phyloP scores from a whole-genome alignment of 768 basidiomycete species.

The Galerina marginata region DNA sequence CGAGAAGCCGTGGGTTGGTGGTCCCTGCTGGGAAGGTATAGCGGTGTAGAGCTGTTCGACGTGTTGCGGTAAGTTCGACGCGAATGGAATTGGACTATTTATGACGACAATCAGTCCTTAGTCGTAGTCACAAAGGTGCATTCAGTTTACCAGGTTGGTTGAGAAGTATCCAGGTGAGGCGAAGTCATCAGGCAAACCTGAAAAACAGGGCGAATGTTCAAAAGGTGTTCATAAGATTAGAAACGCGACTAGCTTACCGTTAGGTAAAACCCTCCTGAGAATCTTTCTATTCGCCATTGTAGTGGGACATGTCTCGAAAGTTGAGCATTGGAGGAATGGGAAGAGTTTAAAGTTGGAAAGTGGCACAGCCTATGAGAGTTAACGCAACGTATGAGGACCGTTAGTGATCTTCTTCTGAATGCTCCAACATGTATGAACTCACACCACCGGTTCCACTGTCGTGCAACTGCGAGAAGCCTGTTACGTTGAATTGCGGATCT shows the following conservation, averaged over 20 bases:
- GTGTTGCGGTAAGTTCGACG: slow-evolving; percentile 64
- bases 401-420: neutral
- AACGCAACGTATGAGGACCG: neutral
- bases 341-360: slow-evolving; percentile 69
- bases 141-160: slow-evolving; percentile 52
- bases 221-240: neutral
- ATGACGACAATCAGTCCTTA: neutral
- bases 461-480: slow-evolving; percentile 69
- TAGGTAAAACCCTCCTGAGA: slow-evolving; percentile 48
- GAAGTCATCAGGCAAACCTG: slow-evolving; percentile 63
- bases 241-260: slow-evolving; percentile 43
- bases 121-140: neutral
- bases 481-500: slow-evolving; percentile 47
- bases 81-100: slow-evolving; percentile 57
- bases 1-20: slow-evolving; percentile 53
- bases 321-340: slow-evolving; percentile 54
- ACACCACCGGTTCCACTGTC: slow-evolving; percentile 69
- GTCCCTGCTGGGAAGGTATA: slow-evolving; percentile 59
- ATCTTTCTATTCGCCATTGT: slow-evolving; percentile 51
- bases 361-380: slow-evolving; percentile 45
- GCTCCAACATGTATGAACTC: slow-evolving; percentile 19
- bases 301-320: slow-evolving; percentile 59
- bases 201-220: neutral
- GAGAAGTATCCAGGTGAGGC: slow-evolving; percentile 73
- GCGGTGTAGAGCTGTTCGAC: slow-evolving; percentile 63